These are phyloP conservation scores for Metarhizium robertsii DNA, from an alignment of 2,329 filamentous ascomycete species.

Conservation along the genomic window DNA sequence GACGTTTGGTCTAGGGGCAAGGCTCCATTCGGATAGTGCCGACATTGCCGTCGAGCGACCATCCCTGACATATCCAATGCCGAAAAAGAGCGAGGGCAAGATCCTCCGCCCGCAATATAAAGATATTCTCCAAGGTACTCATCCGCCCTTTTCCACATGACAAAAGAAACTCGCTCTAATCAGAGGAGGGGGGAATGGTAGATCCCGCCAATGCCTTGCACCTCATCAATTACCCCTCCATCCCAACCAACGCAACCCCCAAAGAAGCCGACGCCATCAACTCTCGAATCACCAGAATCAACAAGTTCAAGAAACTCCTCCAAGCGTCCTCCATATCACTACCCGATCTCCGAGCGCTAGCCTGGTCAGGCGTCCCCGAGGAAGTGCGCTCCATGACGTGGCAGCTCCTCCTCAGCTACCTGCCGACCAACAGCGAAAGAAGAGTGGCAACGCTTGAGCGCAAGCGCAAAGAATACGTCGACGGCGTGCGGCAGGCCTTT, in stretches of 20 bases:
- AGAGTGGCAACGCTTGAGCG: constrained; percentile 83
- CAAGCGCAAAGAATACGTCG: constrained; percentile 93
- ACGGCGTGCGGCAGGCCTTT: constrained; percentile 71
- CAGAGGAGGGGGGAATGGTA: constrained; percentile 12
- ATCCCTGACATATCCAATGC: constrained; percentile 71
- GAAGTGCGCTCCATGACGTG: constrained; percentile 99
- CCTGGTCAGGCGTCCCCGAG: constrained; percentile 90
- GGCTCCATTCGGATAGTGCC: constrained; percentile 72
- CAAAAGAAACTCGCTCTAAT: background rate
- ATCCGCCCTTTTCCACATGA: background rate
- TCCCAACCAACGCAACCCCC: constrained; percentile 61
- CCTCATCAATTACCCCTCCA: constrained; percentile 77
- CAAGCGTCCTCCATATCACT: constrained; percentile 86
- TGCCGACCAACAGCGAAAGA: constrained; percentile 92
- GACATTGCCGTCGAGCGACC: constrained; percentile 91
- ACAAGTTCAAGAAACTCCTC: constrained; percentile 95
- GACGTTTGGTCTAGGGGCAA: constrained; percentile 29
- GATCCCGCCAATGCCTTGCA: constrained; percentile 90
- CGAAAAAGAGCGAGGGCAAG: constrained; percentile 87
- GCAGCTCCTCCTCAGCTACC: constrained; percentile 89
- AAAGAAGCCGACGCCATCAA: constrained; percentile 84
- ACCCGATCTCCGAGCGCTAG: constrained; percentile 70
- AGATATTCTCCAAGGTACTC: constrained; percentile 68
- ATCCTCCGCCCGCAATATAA: constrained; percentile 96
- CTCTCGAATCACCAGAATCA: constrained; percentile 84